Evolutionary conservation across 2,329 filamentous ascomycete genomes (phyloP), one percentile per base, ranked within the genome.

Genomic region (Dichotomopilus funicola): DNA sequence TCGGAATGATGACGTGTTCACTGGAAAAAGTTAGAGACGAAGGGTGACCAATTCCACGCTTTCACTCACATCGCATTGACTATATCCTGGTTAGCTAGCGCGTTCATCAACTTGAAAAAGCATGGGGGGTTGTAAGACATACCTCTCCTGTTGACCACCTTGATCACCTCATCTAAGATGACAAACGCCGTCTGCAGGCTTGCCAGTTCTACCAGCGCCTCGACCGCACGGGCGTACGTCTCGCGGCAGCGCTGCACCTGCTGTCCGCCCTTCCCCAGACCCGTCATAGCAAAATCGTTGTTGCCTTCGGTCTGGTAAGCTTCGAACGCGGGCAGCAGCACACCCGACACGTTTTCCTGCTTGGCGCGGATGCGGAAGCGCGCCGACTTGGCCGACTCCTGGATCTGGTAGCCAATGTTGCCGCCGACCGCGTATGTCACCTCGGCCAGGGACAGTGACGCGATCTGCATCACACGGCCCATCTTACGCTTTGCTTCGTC

Each of bases 401-500:
- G 91, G 63, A 99, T 89, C 75, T 99, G 94, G 75, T 96, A 99
- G 59, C 88, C 88, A 66, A 99, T 95, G 67, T 95, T 89, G 66
- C 92, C 91, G 60, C 94, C 94, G 34, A 96, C 91, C 33, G 94
- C 94, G 68, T 99, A 99, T 49, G 91, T 95, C 55, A 99, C 94
- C 75, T 97, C 94, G 58, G 94, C 94, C 13, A 99, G 81, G 44
- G 92, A 97, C 75, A 99, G 97, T 46, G 94, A 91, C 42, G 94
- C 94, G 68, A 99, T 95, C 73, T 97, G 92, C 94, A 99, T 99
- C 40, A 99, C 94, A 37, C 92, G 84, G 56, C 94, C 94, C 92
- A 99, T 99, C 78, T 99, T 99, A 66, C 91, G 88, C 75, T 99
- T 99, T 43, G 94, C 94, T 73, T 99, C 94, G 76, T 99, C 92